Conservation (phyloP, 768 basidiomycete genomes). For the Lentinula lateritia region DNA sequence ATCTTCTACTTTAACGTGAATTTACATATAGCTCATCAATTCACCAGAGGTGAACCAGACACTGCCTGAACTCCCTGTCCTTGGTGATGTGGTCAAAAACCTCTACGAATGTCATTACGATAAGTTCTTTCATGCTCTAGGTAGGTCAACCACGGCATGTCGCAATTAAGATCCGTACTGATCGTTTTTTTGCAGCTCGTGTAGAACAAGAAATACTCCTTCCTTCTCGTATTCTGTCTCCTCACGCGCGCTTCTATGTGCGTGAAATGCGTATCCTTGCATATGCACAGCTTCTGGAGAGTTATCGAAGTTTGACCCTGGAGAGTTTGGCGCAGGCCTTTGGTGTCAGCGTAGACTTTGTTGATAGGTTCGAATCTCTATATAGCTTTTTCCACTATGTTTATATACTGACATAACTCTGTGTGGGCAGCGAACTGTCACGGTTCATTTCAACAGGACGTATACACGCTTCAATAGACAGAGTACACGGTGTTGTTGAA, state of each 20-base stretch:
- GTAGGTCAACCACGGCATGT: conserved; percentile 29
- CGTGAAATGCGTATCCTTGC: conserved; percentile 96
- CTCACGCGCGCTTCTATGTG: conserved; percentile 85
- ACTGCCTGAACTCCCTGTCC: conserved; percentile 74
- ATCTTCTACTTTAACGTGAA: conserved; percentile 3
- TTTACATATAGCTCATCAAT: conserved; percentile 55
- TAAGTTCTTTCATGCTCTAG: conserved; percentile 88
- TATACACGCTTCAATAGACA: conserved; percentile 86
- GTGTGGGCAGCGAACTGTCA: conserved; percentile 66
- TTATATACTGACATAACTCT: background rate
- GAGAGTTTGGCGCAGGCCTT: conserved; percentile 83
- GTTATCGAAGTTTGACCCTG: conserved; percentile 84
- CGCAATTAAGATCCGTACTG: background rate
- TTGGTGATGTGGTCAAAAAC: conserved; percentile 79
- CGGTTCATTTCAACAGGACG: conserved; percentile 87
- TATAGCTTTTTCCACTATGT: background rate
- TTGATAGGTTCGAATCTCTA: conserved; percentile 63
- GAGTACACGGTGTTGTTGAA: conserved; percentile 90
- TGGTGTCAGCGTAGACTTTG: conserved; percentile 82
- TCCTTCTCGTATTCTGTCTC: conserved; percentile 81
- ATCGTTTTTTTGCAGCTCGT: conserved; percentile 45
- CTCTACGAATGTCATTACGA: conserved; percentile 93
- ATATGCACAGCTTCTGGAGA: conserved; percentile 88
- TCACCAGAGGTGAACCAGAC: conserved; percentile 87
- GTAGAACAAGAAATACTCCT: conserved; percentile 85